Evolutionary conservation across 2,329 filamentous ascomycete species (phyloP).

Genomic region (Balansia obtecta): DNA sequence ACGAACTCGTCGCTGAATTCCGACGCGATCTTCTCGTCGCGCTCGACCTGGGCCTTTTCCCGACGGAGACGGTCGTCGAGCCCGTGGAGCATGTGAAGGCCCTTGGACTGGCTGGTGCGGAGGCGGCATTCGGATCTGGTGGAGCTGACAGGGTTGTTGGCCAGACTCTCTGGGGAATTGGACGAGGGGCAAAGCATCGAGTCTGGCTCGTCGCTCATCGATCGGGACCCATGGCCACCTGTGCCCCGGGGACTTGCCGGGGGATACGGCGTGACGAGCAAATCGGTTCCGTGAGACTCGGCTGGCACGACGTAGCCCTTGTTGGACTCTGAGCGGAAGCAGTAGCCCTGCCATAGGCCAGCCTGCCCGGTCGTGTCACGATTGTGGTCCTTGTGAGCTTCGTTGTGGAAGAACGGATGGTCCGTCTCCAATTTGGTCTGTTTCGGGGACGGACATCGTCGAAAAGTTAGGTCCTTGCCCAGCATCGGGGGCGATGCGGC

Average conservation of each 20-base stretch:
- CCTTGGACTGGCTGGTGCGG: constrained; percentile 25
- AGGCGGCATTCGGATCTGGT: constrained; percentile 14
- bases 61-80: constrained; percentile 37
- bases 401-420: constrained; percentile 43
- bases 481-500: constrained; percentile 73
- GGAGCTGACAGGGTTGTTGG: constrained; percentile 5
- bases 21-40: constrained; percentile 38
- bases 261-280: constrained; percentile 38
- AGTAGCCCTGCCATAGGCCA: constrained; percentile 71
- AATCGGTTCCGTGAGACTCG: constrained; percentile 31
- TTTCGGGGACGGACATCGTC: constrained; percentile 71
- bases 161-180: constrained; percentile 9
- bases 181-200: constrained; percentile 16
- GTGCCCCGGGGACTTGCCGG: constrained; percentile 29
- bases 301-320: constrained; percentile 26
- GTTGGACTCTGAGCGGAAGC: constrained; percentile 31
- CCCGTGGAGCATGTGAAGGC: constrained; percentile 36
- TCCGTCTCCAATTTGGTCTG: constrained; percentile 73
- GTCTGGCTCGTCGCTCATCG: constrained; percentile 29
- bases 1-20: constrained; percentile 80
- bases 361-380: constrained; percentile 43
- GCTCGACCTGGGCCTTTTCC: constrained; percentile 37
- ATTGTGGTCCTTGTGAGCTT: constrained; percentile 33
- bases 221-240: constrained; percentile 26
- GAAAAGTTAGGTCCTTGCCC: constrained; percentile 68